Evolutionary conservation across 768 basidiomycete genomes (phyloP).

Genomic region (Clavulina sp.): DNA sequence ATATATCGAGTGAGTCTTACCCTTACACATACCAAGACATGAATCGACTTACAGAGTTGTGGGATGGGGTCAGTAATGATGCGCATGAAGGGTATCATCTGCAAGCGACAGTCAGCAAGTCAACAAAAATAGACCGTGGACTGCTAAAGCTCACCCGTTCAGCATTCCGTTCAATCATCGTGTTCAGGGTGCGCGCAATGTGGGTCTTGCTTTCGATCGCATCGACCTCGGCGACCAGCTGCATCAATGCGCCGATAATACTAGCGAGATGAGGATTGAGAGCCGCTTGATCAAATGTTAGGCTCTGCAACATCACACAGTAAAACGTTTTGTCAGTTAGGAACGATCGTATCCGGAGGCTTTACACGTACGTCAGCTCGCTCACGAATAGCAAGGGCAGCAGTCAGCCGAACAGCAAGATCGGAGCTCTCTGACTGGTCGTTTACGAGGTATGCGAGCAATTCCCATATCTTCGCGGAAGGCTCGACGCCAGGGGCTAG

Average conservation of each 20-base stretch:
- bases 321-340: background rate
- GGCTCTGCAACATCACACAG: conserved; percentile 27
- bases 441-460: conserved; percentile 57
- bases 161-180: conserved; percentile 39
- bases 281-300: conserved; percentile 39
- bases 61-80: conserved; percentile 50
- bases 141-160: conserved; percentile 18
- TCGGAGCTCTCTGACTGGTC: conserved; percentile 58
- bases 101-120: conserved; percentile 1
- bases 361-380: conserved; percentile 57
- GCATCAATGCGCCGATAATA: conserved; percentile 47
- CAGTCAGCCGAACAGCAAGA: conserved; percentile 70
- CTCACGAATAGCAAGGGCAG: conserved; percentile 60
- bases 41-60: conserved; percentile 35
- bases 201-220: conserved; percentile 61
- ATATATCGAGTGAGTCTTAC: background rate
- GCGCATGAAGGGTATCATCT: conserved; percentile 53
- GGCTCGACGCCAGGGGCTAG: too few species aligned
- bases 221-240: conserved; percentile 52
- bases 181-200: conserved; percentile 50
- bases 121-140: background rate
- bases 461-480: conserved; percentile 58
- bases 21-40: conserved; percentile 9
- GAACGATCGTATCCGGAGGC: background rate
- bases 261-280: conserved; percentile 55